Base-by-base conservation (phyloP, 1,284 basidiomycete species). In the Leucoagaricus sp. region DNA sequence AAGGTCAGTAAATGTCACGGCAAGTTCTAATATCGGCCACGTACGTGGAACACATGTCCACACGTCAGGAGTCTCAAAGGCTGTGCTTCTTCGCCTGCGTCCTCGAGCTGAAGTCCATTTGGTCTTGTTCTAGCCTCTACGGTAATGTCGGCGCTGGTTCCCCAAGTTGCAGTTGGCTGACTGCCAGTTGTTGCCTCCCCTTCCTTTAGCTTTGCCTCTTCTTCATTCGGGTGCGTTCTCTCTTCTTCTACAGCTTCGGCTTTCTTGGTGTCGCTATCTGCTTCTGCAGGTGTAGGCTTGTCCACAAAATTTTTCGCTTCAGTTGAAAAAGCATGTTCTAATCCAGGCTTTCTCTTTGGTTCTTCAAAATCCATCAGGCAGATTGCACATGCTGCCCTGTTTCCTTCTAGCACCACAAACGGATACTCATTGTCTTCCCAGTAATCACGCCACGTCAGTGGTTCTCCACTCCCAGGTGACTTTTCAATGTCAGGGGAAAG, bases 311-410 rank as follows among this genome's bases (percentile, higher is more conserved):
- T 33, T 21, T 47, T 45, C 23, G 38, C 25, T 15, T 50, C 25
- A 7, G 7, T 5, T 7, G 25, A 10, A 2, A 46, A 31, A 40
- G 59, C 19, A 12, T 45, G 25, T 19, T 46, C 23, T 28, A 50
- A 3, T 9, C 55, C 67, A 31, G 53, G 60, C 57, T 69, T 71
- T 48, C 73, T 73, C 65, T 75, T 85, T 12, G 90, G 90, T 67
- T 87, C 86, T 63, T 88, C 87, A 60, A 91, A 93, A 67, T 93
- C 91, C 80, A 87, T 80, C 63, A 93, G 71, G 68, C 91, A 93
- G 57, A 93, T 89, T 28, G 89, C 87, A 69, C 90, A 93, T 12
- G 85, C 82, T 5, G 91, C 91, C 46, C 90, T 84, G 65, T 93
- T 90, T 17, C 83, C 86, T 63, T 89, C 87, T 29, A 93, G 77